A percentile compares a stretch with the other conserved stretches of the same genome.
Evolutionary conservation across 106 monocot species (phyloP).

Genomic region (Apostasia shenzhenica): DNA sequence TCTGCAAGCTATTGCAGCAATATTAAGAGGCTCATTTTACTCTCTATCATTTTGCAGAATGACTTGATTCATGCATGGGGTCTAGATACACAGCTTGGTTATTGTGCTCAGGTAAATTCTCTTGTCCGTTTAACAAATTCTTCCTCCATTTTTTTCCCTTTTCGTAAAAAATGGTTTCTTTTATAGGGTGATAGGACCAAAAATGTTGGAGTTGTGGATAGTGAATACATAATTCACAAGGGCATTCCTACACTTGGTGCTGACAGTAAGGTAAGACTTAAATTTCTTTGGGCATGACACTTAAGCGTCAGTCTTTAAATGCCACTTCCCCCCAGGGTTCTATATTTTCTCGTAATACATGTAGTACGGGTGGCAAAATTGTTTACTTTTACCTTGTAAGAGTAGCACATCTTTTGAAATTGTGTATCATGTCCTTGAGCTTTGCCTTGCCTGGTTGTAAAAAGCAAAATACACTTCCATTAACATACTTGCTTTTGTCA

Average conservation of each 20-base stretch:
- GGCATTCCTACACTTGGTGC: conserved; percentile 54
- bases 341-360: not conserved
- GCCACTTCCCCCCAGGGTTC: not conserved
- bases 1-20: not conserved
- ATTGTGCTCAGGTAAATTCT: conserved; percentile 70
- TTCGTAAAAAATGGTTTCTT: conserved; percentile 3
- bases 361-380: too few relatives aligned
- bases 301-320: not conserved
- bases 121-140: not conserved
- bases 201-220: conserved; percentile 57
- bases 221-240: conserved; percentile 59
- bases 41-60: conserved; percentile 39
- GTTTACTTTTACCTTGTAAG: not conserved
- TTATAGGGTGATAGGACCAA: conserved; percentile 49
- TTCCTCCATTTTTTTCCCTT: conserved; percentile 4
- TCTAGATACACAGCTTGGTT: conserved; percentile 76
- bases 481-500: not conserved
- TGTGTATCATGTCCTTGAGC: too few relatives aligned
- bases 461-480: not conserved
- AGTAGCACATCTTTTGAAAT: not conserved
- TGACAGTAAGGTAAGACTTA: conserved; percentile 30
- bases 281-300: not conserved
- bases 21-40: not conserved
- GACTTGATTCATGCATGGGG: conserved; percentile 96
- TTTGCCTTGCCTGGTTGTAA: not conserved